Percentiles rank a stretch among this genome's conserved stretches.
Evolutionary conservation across 106 monocot genomes (phyloP).

Genomic region (Platanthera guangdongensis): DNA sequence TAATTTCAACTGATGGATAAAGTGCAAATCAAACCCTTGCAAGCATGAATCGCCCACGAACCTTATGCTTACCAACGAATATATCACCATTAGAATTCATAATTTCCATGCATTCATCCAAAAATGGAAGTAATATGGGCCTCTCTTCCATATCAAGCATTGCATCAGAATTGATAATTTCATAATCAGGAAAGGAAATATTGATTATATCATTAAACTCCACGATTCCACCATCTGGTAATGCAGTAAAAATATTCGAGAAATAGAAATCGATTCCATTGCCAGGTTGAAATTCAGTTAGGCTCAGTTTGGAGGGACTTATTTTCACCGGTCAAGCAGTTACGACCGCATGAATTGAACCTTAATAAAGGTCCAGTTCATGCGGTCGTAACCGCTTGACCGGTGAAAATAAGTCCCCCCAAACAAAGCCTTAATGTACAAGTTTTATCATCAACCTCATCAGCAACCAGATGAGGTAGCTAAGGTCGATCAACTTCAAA

Average conservation of each 20-base stretch:
- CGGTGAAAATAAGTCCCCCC: too few relatives aligned
- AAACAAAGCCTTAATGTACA: slow-evolving; percentile 1
- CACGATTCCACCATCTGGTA: slow-evolving; percentile 29
- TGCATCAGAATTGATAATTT: slow-evolving; percentile 21
- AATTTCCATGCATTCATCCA: slow-evolving; percentile 22
- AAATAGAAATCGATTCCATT: slow-evolving; percentile 32
- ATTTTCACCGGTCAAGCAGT: too few relatives aligned
- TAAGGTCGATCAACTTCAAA: slow-evolving; percentile 22
- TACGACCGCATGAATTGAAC: too few relatives aligned
- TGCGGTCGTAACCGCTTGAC: too few relatives aligned
- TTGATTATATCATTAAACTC: slow-evolving; percentile 30
- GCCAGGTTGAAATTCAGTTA: slow-evolving; percentile 27
- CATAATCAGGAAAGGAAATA: slow-evolving; percentile 21
- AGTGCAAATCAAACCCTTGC: background rate
- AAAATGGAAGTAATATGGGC: slow-evolving; percentile 40
- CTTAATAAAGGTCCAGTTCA: too few relatives aligned
- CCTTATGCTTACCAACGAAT: slow-evolving; percentile 10
- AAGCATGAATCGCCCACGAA: slow-evolving; percentile 29
- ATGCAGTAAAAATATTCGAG: slow-evolving; percentile 24
- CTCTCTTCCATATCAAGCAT: slow-evolving; percentile 41
- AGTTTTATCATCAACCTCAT: slow-evolving; percentile 44
- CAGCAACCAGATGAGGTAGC: slow-evolving; percentile 41
- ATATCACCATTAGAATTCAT: slow-evolving; percentile 15
- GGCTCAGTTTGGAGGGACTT: too few relatives aligned
- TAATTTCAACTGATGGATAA: slow-evolving; percentile 14